Evolutionary conservation across 305 asterid species (phyloP).

Genomic region (Fraxinus nigra): DNA sequence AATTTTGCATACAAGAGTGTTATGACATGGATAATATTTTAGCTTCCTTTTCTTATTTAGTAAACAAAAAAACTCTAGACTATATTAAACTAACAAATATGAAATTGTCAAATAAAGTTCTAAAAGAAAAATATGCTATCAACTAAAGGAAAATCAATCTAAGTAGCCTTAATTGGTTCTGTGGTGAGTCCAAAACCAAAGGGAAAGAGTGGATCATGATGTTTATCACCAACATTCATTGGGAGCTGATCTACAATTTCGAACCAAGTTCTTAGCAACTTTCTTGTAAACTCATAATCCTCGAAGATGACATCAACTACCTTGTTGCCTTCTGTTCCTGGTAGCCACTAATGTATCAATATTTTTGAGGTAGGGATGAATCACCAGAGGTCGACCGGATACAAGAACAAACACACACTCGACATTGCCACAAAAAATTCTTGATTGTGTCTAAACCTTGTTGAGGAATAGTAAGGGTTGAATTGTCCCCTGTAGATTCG

Average conservation of each 20-base stretch:
- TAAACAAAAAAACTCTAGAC: too few species aligned
- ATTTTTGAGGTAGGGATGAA: slow-evolving; percentile 35
- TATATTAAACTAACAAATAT: not conserved
- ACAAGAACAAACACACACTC: slow-evolving; percentile 51
- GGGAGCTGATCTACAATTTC: slow-evolving; percentile 54
- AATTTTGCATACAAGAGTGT: too few species aligned
- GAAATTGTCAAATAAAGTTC: not conserved
- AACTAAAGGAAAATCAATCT: not conserved
- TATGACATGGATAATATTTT: too few species aligned
- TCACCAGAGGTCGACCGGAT: slow-evolving; percentile 52
- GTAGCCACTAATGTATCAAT: slow-evolving; percentile 61
- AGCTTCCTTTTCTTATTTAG: too few species aligned
- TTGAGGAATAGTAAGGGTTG: slow-evolving; percentile 36
- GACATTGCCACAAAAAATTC: slow-evolving; percentile 30
- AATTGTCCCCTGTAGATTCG: slow-evolving; percentile 46
- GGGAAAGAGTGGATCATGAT: slow-evolving; percentile 65
- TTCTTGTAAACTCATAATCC: slow-evolving; percentile 49
- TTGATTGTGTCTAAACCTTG: slow-evolving; percentile 30
- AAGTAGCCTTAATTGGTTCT: not conserved
- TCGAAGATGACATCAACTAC: slow-evolving; percentile 60
- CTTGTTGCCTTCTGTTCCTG: slow-evolving; percentile 58
- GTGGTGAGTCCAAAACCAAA: slow-evolving; percentile 57
- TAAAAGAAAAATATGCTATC: not conserved
- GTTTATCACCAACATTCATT: slow-evolving; percentile 49
- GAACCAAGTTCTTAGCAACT: slow-evolving; percentile 55